A percentile compares a stretch with the other conserved stretches of the same genome.
phyloP scores from a whole-genome alignment of 352 stramenopile genomes.

The Globisporangium sylvaticum region DNA sequence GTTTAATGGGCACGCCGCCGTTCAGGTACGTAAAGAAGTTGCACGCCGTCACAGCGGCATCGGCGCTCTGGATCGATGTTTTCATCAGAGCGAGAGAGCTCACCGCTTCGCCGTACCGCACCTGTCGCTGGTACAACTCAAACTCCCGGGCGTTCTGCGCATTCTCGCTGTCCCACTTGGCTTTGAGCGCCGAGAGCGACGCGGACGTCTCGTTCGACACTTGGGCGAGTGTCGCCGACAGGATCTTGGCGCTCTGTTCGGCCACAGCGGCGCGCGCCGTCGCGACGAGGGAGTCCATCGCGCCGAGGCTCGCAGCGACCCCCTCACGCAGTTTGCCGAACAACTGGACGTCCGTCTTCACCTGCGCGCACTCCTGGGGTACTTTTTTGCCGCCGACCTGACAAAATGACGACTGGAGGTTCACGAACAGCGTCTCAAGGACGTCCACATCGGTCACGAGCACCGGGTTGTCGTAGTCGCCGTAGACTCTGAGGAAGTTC shows the following conservation, averaged over 20 bases:
- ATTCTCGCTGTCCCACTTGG: neutral
- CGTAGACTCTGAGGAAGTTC: conserved; percentile 1
- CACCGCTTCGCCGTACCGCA: neutral
- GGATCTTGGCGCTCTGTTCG: conserved; percentile 3
- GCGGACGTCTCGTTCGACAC: conserved; percentile 2
- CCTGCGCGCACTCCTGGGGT: neutral
- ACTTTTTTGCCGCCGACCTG: neutral
- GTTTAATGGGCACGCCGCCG: neutral
- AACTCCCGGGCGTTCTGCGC: neutral
- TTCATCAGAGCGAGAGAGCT: neutral
- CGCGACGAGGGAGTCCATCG: neutral
- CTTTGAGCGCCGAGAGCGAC: neutral
- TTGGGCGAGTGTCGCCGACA: neutral
- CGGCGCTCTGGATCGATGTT: neutral
- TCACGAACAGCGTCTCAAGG: conserved; percentile 1
- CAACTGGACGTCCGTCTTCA: neutral
- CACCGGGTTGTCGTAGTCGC: neutral
- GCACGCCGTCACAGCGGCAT: neutral
- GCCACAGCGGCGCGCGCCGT: neutral
- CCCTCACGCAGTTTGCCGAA: neutral
- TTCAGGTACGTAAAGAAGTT: conserved; percentile 3
- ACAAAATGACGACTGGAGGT: neutral
- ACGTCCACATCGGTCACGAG: neutral
- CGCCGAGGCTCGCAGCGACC: neutral
- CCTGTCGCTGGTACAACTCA: neutral